Percentiles rank a stretch among this genome's conserved stretches.
These are phyloP conservation scores for Schwanniomyces sp. DNA, from an alignment of 805 yeast genomes.

Conservation along the genomic window DNA sequence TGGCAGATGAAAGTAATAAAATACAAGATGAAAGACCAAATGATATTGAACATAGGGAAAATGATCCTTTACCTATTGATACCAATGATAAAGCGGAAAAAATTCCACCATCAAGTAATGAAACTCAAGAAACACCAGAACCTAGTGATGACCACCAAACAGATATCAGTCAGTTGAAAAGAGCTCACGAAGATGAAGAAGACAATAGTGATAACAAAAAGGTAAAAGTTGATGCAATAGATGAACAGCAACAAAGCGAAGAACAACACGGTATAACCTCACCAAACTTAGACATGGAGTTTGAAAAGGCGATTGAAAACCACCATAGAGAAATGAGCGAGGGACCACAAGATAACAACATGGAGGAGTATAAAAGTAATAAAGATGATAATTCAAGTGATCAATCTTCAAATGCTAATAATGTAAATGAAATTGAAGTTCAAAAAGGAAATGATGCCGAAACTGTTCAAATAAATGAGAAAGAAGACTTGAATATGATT, in stretches of 20 bases:
- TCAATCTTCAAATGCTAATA: not conserved
- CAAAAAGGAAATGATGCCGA: not conserved
- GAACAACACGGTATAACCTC: not conserved
- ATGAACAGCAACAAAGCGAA: not conserved
- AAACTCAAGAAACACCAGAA: not conserved
- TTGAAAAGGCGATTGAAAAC: conserved; percentile 17
- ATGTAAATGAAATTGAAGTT: not conserved
- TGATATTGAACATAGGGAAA: not conserved
- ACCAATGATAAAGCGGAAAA: not conserved
- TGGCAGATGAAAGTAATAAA: conserved; percentile 3
- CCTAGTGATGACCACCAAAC: conserved; percentile 1
- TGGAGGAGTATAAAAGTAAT: not conserved
- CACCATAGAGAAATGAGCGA: conserved; percentile 11
- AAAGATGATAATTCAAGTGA: not conserved
- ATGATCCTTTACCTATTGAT: not conserved
- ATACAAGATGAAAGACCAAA: not conserved
- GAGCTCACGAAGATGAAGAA: not conserved
- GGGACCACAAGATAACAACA: conserved; percentile 5
- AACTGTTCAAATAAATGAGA: conserved; percentile 14
- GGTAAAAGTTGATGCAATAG: not conserved
- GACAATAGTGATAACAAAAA: not conserved
- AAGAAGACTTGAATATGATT: conserved; percentile 27
- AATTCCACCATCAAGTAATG: not conserved
- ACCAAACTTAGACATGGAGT: conserved; percentile 13
- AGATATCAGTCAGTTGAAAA: not conserved